These are phyloP conservation scores for Penicillium sp. DNA, from an alignment of 2,329 filamentous ascomycete species.

Conservation along the genomic window DNA sequence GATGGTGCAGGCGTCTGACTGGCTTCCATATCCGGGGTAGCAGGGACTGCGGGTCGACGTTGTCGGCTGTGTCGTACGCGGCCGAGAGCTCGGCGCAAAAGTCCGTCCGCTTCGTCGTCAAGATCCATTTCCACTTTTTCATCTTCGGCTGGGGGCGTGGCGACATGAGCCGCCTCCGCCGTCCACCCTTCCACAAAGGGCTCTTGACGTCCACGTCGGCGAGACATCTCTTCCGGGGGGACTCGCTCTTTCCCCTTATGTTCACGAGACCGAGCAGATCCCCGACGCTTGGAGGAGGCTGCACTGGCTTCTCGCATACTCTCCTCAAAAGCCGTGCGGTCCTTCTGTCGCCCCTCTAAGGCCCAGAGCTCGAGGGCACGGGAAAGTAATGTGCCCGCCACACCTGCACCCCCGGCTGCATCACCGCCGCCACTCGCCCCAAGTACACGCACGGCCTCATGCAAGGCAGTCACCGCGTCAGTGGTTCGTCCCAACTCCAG, in stretches of 20 bases:
- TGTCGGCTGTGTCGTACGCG: conserved; percentile 31
- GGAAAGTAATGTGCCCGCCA: conserved; percentile 47
- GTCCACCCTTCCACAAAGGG: conserved; percentile 37
- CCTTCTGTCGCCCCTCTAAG: conserved; percentile 37
- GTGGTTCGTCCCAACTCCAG: conserved; percentile 73
- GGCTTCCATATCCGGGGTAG: conserved; percentile 24
- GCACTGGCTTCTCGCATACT: conserved; percentile 2
- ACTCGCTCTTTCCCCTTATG: conserved; percentile 30
- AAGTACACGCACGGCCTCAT: conserved; percentile 62
- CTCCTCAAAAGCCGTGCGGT: conserved; percentile 15
- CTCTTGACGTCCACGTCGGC: conserved; percentile 28
- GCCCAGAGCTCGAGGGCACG: conserved; percentile 50
- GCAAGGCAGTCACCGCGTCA: conserved; percentile 77
- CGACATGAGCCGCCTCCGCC: conserved; percentile 36
- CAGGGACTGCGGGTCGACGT: conserved; percentile 16
- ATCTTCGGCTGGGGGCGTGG: conserved; percentile 28
- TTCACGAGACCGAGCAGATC: conserved; percentile 26
- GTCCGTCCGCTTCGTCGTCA: conserved; percentile 45
- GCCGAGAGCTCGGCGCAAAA: conserved; percentile 42
- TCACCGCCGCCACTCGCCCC: conserved; percentile 48
- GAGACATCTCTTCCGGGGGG: conserved; percentile 14
- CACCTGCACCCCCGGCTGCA: conserved; percentile 48
- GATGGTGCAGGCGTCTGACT: conserved; percentile 23
- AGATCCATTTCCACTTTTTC: conserved; percentile 44
- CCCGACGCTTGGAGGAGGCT: conserved; percentile 21